These are phyloP conservation scores for Chrysanthemum lavandulifolium DNA, from an alignment of 129 eudicot species.

Conservation along the genomic window DNA sequence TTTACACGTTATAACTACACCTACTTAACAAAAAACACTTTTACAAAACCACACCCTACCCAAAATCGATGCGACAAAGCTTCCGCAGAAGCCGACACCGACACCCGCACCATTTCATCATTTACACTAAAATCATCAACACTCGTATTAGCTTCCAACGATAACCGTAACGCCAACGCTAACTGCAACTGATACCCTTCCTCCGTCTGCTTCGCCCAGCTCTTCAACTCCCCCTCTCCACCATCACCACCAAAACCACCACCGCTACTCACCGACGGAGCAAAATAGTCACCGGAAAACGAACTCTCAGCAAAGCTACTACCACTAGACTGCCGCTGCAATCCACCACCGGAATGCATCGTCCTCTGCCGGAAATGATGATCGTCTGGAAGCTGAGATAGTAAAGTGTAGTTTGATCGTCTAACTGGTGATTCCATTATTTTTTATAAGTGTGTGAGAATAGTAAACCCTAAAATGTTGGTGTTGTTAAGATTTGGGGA, in stretches of 20 bases:
- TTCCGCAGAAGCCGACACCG: constrained; percentile 39
- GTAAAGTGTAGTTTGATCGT: constrained; percentile 61
- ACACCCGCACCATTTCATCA: constrained; percentile 43
- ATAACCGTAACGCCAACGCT: constrained; percentile 83
- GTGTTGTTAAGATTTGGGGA: neutral
- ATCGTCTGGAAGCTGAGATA: constrained; percentile 49
- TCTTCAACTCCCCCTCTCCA: constrained; percentile 55
- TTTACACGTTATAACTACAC: neutral
- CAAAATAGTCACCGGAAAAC: constrained; percentile 61
- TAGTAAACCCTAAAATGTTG: constrained; percentile 12
- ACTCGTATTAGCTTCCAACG: constrained; percentile 66
- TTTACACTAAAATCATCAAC: constrained; percentile 74
- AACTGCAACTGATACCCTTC: constrained; percentile 90
- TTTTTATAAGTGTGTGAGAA: constrained; percentile 2
- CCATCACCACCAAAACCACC: constrained; percentile 30
- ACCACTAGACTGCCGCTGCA: constrained; percentile 80
- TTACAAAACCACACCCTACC: constrained; percentile 34
- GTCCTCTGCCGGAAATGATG: constrained; percentile 18
- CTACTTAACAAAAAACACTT: neutral
- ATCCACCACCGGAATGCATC: constrained; percentile 35
- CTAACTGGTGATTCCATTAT: constrained; percentile 54
- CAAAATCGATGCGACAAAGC: constrained; percentile 79
- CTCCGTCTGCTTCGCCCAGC: constrained; percentile 97
- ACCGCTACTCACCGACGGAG: constrained; percentile 26
- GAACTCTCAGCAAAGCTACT: constrained; percentile 90